phyloP scores from a whole-genome alignment of 352 stramenopile genomes.

The Blastocystis sp. region DNA sequence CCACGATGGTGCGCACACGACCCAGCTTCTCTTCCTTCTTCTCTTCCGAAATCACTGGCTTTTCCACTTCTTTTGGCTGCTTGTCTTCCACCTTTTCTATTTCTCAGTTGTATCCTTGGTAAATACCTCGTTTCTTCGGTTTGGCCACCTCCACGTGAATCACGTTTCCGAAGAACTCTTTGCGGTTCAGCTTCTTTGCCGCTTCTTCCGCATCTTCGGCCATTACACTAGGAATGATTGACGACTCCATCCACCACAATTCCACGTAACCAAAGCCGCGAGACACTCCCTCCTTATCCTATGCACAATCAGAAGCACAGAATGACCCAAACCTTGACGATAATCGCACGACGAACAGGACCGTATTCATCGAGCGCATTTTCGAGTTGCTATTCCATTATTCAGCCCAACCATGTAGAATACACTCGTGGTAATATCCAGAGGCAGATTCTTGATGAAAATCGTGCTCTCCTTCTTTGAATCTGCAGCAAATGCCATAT shows the following conservation, averaged over 20 bases:
- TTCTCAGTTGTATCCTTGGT: not conserved
- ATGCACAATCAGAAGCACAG: not conserved
- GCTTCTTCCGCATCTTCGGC: slow-evolving; percentile 52
- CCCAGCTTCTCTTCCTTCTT: slow-evolving; percentile 56
- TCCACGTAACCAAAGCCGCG: slow-evolving; percentile 69
- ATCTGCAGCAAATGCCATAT: not conserved
- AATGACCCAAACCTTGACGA: slow-evolving; percentile 59
- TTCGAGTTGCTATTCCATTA: slow-evolving; percentile 32
- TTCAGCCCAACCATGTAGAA: not conserved
- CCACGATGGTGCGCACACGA: slow-evolving; percentile 51
- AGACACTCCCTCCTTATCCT: slow-evolving; percentile 54
- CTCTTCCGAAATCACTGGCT: not conserved
- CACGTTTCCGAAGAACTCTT: slow-evolving; percentile 63
- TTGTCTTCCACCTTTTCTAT: not conserved
- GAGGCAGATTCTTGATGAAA: slow-evolving; percentile 53
- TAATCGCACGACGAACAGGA: slow-evolving; percentile 59
- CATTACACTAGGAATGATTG: slow-evolving; percentile 41
- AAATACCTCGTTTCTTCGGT: slow-evolving; percentile 33
- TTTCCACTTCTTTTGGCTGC: not conserved
- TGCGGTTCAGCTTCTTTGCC: slow-evolving; percentile 56
- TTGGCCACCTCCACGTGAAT: slow-evolving; percentile 63
- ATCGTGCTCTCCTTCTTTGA: slow-evolving; percentile 45
- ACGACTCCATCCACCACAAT: slow-evolving; percentile 5
- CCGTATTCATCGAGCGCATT: slow-evolving; percentile 39
- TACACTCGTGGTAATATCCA: slow-evolving; percentile 30